Evolutionary conservation across 2,329 filamentous ascomycete species (phyloP), one percentile per base, ranked within the genome.

Genomic region (Sarocladium strictum): DNA sequence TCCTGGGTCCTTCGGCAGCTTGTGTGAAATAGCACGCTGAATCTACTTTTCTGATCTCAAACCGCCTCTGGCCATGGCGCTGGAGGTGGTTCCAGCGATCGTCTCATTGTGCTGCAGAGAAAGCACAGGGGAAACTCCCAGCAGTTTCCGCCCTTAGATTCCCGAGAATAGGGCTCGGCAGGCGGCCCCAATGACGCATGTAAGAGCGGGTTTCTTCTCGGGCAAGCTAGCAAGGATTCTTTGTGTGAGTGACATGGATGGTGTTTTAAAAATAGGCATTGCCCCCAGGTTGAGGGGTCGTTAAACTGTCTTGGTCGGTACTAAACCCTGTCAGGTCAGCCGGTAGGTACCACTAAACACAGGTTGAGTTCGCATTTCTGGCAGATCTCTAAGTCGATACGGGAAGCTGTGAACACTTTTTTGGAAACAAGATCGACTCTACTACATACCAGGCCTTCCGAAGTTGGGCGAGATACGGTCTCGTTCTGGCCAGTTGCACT

Each of bases 241-340:
- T 47, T 38, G 35, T 49, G 43, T 27, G 43, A 21, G 43, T n/a
- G 24, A 14, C 14, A 27, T 27, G 47, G 9, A 11, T 35, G 26
- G n/a, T 51, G 47, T 11, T 51, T 45, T 51, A 51, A 51, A 51
- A 51, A 51, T 51, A 51, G 47, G 47, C n/a, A 51, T 21, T 17
- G 21, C 43, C 47, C n/a, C 23, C 12, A 17, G 17, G n/a, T 17
- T 17, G 26, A 35, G 47, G 47, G 26, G 26, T 35, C 27, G 27
- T 24, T n/a, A 51, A 11, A 23, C n/a, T 51, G 47, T 51, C n/a
- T 35, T 14, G 12, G 23, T 49, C n/a, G 5, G 26, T 32, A 27
- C 47, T 51, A 51, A 17, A 35, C 47, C 26, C 27, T 51, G 47
- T 35, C 47, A 19, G 47, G n/a, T n/a, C n/a, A n/a, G n/a, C n/a